Evolutionary conservation across 1,284 basidiomycete species (phyloP), one percentile per base, ranked within the genome.

Genomic region (Ceratobasidium sp.): DNA sequence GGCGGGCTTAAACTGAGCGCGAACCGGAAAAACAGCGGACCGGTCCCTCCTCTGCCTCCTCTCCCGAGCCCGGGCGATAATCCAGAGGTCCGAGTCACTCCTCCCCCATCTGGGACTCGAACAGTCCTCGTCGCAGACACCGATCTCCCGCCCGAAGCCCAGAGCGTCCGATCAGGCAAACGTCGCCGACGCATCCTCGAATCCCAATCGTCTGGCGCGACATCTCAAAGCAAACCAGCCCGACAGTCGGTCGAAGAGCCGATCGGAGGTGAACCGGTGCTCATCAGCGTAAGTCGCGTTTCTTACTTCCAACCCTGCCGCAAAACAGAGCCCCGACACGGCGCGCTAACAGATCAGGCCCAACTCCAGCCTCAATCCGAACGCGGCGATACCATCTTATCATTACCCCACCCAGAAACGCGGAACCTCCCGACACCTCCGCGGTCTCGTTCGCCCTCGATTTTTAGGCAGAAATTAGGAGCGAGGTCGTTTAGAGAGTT

Each of bases 371-470:
- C 60, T 28, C 36, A 65, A 23, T 50, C 62, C 62, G 48, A 50
- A 41, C 34, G n/a, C 48, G 48, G 26, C 3, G 48, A 50, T 50
- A 50, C 48, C 32, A 28, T 48, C 62, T 14, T 30, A 53, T 43
- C 34, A 50, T 26, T 45, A 34, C 18, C 28, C 30, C 2, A 21
- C 45, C 30, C 45, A 48, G 36, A 45, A 65, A 21, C 62, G 32
- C 45, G 62, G 62, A 53, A 53, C 62, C 48, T 65, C 62, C 62
- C 62, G 62, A 65, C 62, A 65, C 62, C 62, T 65, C 62, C 62
- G 62, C 62, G 62, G 30, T 65, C 62, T 65, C 62, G 62, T 65
- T 65, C 62, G 36, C 62, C 62, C 45, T 65, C 62, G 62, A 21
- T 65, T 65, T 65, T 65, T 48, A 26, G 62, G 45, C 36, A 65